phyloP scores from a whole-genome alignment of 371 early-diverging fungal genomes.

The Mucor piriformis region DNA sequence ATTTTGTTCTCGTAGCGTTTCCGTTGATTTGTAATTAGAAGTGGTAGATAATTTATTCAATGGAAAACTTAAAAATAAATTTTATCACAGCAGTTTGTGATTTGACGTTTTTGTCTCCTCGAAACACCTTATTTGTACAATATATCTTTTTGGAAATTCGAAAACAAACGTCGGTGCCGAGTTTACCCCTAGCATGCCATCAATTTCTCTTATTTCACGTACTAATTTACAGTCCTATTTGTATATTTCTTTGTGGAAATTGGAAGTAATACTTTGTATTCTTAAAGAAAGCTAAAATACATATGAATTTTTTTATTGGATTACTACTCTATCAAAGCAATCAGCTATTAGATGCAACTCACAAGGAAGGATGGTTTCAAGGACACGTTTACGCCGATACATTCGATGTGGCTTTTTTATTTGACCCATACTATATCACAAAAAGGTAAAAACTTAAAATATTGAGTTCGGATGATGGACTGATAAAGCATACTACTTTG shows the following conservation, averaged over 20 bases:
- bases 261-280: constrained; percentile 7
- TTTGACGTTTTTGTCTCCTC: no score
- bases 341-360: constrained; percentile 9
- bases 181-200: no score
- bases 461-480: not conserved
- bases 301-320: not conserved
- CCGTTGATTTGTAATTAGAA: no score
- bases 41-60: no score
- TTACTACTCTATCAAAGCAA: constrained; percentile 9
- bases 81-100: no score
- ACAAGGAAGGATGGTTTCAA: constrained; percentile 17
- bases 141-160: no score
- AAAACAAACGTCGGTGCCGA: no score
- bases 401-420: constrained; percentile 17
- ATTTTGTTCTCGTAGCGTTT: no score
- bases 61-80: no score
- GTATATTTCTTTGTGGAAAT: constrained; percentile 10
- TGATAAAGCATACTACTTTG: constrained; percentile 3
- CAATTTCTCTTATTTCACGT: not conserved
- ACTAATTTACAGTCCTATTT: constrained; percentile 11
- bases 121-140: no score
- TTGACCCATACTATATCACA: constrained; percentile 17
- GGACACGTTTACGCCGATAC: constrained; percentile 11
- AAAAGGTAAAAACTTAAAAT: constrained; percentile 10
- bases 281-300: not conserved